Evolutionary conservation across 352 stramenopile species (phyloP).

Genomic region (Halophytophthora polymorphica): DNA sequence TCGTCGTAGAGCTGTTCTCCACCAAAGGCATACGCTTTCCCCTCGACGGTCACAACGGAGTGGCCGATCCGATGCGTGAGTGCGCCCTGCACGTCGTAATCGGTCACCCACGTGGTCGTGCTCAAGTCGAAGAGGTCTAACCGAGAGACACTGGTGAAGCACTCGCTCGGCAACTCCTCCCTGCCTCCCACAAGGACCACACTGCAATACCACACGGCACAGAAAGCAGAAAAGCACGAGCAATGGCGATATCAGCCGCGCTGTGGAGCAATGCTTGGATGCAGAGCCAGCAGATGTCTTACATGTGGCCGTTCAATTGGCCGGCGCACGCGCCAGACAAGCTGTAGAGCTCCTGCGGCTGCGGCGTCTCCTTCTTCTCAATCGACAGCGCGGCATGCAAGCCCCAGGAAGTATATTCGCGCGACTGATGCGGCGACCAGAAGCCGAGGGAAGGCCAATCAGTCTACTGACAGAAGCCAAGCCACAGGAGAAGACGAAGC

Average conservation of each 20-base stretch:
- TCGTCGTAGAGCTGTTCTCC: conserved; percentile 31
- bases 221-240: not conserved
- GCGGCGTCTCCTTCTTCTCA: conserved; percentile 13
- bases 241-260: not conserved
- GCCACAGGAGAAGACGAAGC: not conserved
- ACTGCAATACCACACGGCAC: conserved; percentile 14
- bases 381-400: conserved; percentile 32
- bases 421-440: conserved; percentile 20
- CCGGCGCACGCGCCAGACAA: conserved; percentile 22
- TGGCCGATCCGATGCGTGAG: conserved; percentile 55
- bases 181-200: conserved; percentile 57
- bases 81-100: conserved; percentile 54
- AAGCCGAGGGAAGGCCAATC: not conserved
- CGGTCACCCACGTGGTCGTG: conserved; percentile 44
- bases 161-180: conserved; percentile 26
- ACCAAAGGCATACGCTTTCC: conserved; percentile 51
- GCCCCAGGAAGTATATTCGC: conserved; percentile 42
- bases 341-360: conserved; percentile 16
- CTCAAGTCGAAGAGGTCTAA: conserved; percentile 63
- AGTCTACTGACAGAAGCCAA: not conserved
- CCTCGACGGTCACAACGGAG: conserved; percentile 35
- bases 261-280: not conserved
- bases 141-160: conserved; percentile 23
- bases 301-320: conserved; percentile 50
- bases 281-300: conserved; percentile 4